These are phyloP conservation scores for Exophiala spinifera DNA, from an alignment of 2,329 filamentous ascomycete genomes.

Conservation along the genomic window DNA sequence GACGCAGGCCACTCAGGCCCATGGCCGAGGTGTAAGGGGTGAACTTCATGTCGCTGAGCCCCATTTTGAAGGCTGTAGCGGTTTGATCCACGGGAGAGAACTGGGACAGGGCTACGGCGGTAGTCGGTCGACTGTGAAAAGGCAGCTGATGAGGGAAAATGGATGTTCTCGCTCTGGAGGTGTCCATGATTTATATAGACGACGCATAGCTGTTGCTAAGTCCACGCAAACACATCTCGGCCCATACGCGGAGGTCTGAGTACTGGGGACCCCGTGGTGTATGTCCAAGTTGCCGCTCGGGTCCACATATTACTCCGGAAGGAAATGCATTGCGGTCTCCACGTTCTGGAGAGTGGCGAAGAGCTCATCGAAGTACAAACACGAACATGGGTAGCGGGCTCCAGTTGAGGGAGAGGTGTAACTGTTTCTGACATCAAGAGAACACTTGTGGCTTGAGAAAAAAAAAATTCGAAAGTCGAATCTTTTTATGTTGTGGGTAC, in stretches of 20 bases:
- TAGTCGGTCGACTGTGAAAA: constrained; percentile 2
- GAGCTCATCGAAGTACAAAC: too few species aligned
- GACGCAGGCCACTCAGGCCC: constrained; percentile 3
- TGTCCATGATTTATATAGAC: constrained; percentile 3
- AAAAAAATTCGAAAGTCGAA: too few species aligned
- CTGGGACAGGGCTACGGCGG: not conserved
- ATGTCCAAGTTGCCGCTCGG: too few species aligned
- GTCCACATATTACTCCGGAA: constrained; percentile 1
- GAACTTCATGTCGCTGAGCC: constrained; percentile 7
- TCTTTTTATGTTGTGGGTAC: too few species aligned
- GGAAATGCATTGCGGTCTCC: not conserved
- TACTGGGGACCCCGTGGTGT: too few species aligned
- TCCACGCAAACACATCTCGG: not conserved
- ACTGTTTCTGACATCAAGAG: too few species aligned
- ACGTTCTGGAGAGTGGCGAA: not conserved
- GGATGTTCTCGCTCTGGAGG: not conserved
- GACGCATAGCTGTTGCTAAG: not conserved
- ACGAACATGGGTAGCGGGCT: too few species aligned
- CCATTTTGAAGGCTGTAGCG: constrained; percentile 1
- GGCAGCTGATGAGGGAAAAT: constrained; percentile 2
- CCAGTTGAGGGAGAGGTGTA: too few species aligned
- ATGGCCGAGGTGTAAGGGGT: constrained; percentile 10
- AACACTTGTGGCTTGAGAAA: too few species aligned
- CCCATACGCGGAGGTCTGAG: too few species aligned
- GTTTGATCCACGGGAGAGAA: not conserved